phyloP scores from a whole-genome alignment of 169 alveolate species.

The Cryptosporidium tyzzeri region DNA sequence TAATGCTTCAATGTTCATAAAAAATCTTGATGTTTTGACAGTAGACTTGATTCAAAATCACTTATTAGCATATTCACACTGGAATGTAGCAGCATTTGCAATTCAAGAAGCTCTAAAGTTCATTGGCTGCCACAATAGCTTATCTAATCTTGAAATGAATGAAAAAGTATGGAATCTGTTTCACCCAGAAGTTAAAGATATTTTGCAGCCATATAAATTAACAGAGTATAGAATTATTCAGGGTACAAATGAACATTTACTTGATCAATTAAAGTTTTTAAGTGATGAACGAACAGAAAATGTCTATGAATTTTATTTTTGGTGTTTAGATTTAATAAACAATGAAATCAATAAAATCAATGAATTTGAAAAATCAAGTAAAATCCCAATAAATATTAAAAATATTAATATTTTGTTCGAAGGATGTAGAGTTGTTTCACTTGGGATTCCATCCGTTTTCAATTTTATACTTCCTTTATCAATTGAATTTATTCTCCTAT shows the following conservation, averaged over 20 bases:
- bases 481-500: constrained; percentile 40
- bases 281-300: constrained; percentile 45
- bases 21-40: constrained; percentile 25
- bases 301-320: constrained; percentile 71
- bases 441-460: constrained; percentile 64
- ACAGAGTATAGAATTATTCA: constrained; percentile 65
- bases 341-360: not conserved
- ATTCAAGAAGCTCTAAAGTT: constrained; percentile 68
- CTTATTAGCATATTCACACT: constrained; percentile 60
- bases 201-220: constrained; percentile 56
- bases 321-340: constrained; percentile 63
- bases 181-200: constrained; percentile 22
- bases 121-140: constrained; percentile 60
- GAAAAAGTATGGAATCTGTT: constrained; percentile 20
- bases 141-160: not conserved
- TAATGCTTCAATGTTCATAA: constrained; percentile 30
- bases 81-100: constrained; percentile 76
- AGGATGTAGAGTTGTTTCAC: constrained; percentile 72
- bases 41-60: constrained; percentile 42
- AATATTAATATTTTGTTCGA: constrained; percentile 41
- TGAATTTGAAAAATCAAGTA: not conserved
- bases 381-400: constrained; percentile 29
- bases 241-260: constrained; percentile 66
- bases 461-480: constrained; percentile 45
- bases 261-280: constrained; percentile 27